phyloP scores from a whole-genome alignment of 108 stramenopile genomes.

The Pseudonitzschia multiseries region DNA sequence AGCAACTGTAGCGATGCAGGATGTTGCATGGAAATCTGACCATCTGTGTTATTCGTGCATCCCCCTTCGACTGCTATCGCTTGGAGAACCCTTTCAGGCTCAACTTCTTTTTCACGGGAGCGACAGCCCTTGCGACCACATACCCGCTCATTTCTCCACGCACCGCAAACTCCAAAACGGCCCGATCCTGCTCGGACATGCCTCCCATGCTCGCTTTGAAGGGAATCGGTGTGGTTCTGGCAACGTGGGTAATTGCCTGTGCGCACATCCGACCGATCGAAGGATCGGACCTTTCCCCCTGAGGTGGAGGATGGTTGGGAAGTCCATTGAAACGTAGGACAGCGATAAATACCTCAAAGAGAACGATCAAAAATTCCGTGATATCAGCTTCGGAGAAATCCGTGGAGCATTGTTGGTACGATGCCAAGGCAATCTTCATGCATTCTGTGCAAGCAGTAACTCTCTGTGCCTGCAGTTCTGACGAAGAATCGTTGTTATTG shows the following conservation, averaged over 20 bases:
- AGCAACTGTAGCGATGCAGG: no score
- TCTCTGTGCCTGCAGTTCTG: conserved; percentile 29
- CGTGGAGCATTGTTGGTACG: conserved; percentile 61
- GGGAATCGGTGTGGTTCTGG: conserved; percentile 57
- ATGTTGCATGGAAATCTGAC: no score
- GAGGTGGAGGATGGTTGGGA: conserved; percentile 66
- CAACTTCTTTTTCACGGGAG: conserved; percentile 72
- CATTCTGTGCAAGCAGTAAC: conserved; percentile 57
- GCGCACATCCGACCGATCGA: conserved; percentile 77
- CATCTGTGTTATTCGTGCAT: background rate
- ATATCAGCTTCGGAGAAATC: conserved; percentile 39
- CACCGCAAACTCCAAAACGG: conserved; percentile 72
- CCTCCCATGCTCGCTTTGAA: conserved; percentile 70
- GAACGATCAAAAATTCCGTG: conserved; percentile 48
- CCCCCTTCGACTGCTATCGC: background rate
- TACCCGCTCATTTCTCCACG: conserved; percentile 89
- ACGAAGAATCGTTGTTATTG: background rate
- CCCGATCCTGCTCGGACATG: conserved; percentile 54
- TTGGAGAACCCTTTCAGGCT: conserved; percentile 61
- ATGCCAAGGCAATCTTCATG: conserved; percentile 68
- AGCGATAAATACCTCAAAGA: conserved; percentile 60
- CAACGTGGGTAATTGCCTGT: conserved; percentile 68
- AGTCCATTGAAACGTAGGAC: conserved; percentile 77
- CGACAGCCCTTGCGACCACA: conserved; percentile 29
- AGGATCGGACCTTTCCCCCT: conserved; percentile 41